phyloP scores from a whole-genome alignment of 805 yeast species.

The Candida alai region DNA sequence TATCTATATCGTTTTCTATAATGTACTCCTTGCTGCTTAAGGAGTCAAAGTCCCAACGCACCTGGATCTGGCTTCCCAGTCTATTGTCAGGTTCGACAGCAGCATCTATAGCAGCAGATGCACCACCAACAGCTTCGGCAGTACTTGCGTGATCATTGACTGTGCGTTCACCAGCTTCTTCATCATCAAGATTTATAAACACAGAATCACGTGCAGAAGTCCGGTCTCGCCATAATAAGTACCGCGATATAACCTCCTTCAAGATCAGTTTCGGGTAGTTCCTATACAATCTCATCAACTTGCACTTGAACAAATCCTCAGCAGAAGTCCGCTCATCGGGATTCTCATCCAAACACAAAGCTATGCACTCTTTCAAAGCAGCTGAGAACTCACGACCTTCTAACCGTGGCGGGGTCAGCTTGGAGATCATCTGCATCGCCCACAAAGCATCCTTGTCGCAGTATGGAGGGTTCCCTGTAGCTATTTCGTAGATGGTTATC shows the following conservation, averaged over 20 bases:
- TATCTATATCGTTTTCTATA: slow-evolving; percentile 61
- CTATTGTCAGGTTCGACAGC: slow-evolving; percentile 2
- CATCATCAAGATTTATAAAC: slow-evolving; percentile 24
- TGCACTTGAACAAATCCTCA: slow-evolving; percentile 74
- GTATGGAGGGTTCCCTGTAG: slow-evolving; percentile 97
- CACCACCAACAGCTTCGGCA: no score
- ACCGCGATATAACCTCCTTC: slow-evolving; percentile 71
- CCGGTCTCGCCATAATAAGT: slow-evolving; percentile 68
- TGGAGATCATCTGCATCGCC: slow-evolving; percentile 91
- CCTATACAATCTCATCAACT: slow-evolving; percentile 63
- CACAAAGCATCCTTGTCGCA: slow-evolving; percentile 91
- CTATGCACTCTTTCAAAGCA: slow-evolving; percentile 78
- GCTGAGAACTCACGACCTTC: slow-evolving; percentile 85
- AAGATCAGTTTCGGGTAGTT: slow-evolving; percentile 56
- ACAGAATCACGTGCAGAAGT: slow-evolving; percentile 52
- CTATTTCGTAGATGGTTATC: slow-evolving; percentile 87
- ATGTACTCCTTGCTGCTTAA: slow-evolving; percentile 70
- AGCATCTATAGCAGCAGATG: no score
- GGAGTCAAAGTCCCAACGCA: slow-evolving; percentile 90
- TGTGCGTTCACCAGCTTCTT: slow-evolving; percentile 13
- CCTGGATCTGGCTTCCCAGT: slow-evolving; percentile 28
- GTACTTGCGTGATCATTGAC: slow-evolving; percentile 6
- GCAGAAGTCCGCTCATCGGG: slow-evolving; percentile 87
- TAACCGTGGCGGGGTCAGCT: slow-evolving; percentile 89
- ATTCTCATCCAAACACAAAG: slow-evolving; percentile 88